Evolutionary conservation across 345 rosid species (phyloP).

Genomic region (Schrenkiella parvula): DNA sequence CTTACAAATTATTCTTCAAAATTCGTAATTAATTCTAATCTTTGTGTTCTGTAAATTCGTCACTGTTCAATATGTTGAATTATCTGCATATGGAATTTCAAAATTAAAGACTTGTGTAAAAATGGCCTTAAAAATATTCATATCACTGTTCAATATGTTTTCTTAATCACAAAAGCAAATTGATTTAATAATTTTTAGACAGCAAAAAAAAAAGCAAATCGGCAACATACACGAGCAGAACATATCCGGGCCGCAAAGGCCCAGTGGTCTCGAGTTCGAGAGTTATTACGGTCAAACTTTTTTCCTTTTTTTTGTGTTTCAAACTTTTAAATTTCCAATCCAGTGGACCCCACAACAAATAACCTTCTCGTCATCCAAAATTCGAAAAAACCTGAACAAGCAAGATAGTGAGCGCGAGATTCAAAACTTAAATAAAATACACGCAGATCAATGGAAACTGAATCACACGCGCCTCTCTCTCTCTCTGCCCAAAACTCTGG

Average conservation of each 20-base stretch:
- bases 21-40: neutral
- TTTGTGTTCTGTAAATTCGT: neutral
- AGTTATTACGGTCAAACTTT: constrained; percentile 19
- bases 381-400: constrained; percentile 31
- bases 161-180: too few species aligned
- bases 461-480: constrained; percentile 31
- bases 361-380: neutral
- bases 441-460: constrained; percentile 20
- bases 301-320: neutral
- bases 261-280: neutral
- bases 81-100: neutral
- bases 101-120: neutral
- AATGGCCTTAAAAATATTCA: neutral
- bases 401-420: constrained; percentile 50
- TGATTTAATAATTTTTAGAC: too few species aligned
- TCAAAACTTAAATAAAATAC: constrained; percentile 27
- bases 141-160: too few species aligned
- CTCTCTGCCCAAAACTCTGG: constrained; percentile 6
- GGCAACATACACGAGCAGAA: neutral
- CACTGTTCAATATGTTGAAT: neutral
- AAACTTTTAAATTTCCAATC: constrained; percentile 14
- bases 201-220: too few species aligned
- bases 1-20: too few species aligned
- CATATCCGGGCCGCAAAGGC: neutral
- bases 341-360: constrained; percentile 11